Evolutionary conservation across 257 asterid species (phyloP), one percentile per base, ranked within the genome.

Genomic region (Rehmannia glutinosa): DNA sequence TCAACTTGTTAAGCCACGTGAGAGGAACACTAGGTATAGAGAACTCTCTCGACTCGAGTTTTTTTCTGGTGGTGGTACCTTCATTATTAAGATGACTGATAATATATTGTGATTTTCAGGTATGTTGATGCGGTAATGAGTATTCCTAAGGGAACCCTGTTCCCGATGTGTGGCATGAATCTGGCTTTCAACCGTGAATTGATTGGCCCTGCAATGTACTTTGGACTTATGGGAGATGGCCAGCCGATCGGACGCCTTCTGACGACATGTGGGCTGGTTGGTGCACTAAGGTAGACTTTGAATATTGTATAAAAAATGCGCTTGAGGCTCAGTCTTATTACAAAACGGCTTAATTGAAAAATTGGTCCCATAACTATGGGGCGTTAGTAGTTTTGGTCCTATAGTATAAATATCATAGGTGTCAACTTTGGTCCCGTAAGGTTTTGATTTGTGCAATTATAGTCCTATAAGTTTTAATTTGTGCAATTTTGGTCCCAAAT

Each of bases 211-310:
- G 85, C 85, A 4, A 80, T 80, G 85, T 80, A 80, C 73, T 80
- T 77, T 36, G 85, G 85, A 49, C 73, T 80, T 47, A 80, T 80
- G 85, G 85, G 85, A 1, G 85, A 80, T 19, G 85, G 82, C 38
- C 85, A 80, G 66, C 85, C 82, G 12, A 80, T 80, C 0, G 85
- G 85, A 16, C 80, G 85, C n/a, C n/a, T 46, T 80, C 76, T 3
- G 85, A 77, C 9, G 85, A 80, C 71, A 76, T 80, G 85, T 73
- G 84, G 84, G 84, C 84, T 42, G 84, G 84, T 27, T 76, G 82
- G 84, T 80, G 85, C 75, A 66, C 56, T 28, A 80, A 80, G 85
- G 85, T 80, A 63, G 7, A 9, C 50, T 39, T 46, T 32, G 35
- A 0, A 52, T 17, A 15, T 7, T 75, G 25, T n/a, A n/a, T n/a